Conservation (phyloP, 2,329 filamentous ascomycete genomes). For the Pseudomassariella vexata region DNA sequence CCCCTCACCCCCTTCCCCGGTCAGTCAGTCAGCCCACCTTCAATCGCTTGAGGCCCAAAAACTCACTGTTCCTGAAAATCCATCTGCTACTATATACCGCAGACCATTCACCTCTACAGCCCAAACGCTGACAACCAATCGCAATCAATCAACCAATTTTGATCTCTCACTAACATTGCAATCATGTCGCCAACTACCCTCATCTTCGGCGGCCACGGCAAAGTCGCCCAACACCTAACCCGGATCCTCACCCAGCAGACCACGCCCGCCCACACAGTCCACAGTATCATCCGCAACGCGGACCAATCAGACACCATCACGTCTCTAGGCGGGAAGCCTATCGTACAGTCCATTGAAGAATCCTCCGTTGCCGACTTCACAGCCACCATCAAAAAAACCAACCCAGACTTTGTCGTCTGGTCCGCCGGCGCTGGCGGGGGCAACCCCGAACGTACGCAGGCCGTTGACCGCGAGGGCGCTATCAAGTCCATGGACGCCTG, state of each 20-base stretch:
- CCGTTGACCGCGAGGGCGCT: slow-evolving; percentile 39
- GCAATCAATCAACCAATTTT: too few species aligned
- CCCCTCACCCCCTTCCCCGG: too few species aligned
- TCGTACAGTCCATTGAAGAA: slow-evolving; percentile 35
- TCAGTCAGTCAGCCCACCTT: too few species aligned
- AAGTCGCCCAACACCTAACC: slow-evolving; percentile 17
- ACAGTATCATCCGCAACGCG: not conserved
- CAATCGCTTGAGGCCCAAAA: too few species aligned
- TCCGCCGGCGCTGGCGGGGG: slow-evolving; percentile 23
- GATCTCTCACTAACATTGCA: too few species aligned
- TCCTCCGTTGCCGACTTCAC: slow-evolving; percentile 29
- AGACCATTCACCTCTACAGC: too few species aligned
- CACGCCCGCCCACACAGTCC: not conserved
- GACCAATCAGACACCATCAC: slow-evolving; percentile 18
- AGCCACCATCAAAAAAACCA: slow-evolving; percentile 24
- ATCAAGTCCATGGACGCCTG: slow-evolving; percentile 39
- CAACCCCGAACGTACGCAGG: slow-evolving; percentile 32
- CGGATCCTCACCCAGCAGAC: slow-evolving; percentile 13
- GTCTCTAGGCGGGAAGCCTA: slow-evolving; percentile 32
- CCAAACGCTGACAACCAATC: too few species aligned
- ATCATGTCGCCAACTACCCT: too few species aligned
- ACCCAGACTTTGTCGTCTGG: slow-evolving; percentile 27
- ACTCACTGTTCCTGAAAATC: too few species aligned
- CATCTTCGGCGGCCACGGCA: slow-evolving; percentile 21
- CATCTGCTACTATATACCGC: too few species aligned